These are phyloP conservation scores for Penicillium steckii DNA, from an alignment of 495 filamentous ascomycete species.

Conservation along the genomic window DNA sequence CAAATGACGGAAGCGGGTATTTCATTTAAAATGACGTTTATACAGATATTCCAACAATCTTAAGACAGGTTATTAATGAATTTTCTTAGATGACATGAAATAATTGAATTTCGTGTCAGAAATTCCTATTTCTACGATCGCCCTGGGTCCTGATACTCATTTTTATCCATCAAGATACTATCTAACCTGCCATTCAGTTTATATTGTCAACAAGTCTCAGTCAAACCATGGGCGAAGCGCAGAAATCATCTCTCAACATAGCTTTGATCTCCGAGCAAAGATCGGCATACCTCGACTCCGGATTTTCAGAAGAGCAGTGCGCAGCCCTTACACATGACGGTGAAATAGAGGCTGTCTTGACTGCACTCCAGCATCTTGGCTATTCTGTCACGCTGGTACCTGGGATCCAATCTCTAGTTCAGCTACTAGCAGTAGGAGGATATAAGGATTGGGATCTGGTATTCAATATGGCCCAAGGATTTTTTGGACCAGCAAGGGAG, in stretches of 20 bases:
- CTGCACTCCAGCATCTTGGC: conserved; percentile 8
- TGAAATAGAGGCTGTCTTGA: conserved; percentile 2
- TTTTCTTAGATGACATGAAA: neutral
- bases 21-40: neutral
- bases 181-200: neutral
- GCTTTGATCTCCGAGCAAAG: conserved; percentile 11
- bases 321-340: conserved; percentile 11
- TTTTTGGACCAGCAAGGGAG: conserved; percentile 23
- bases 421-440: conserved; percentile 10
- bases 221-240: neutral
- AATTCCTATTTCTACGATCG: neutral
- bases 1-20: neutral
- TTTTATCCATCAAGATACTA: neutral
- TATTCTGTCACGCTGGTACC: conserved; percentile 8
- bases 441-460: conserved; percentile 19
- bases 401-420: conserved; percentile 14
- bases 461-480: conserved; percentile 22
- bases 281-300: conserved; percentile 5
- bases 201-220: neutral
- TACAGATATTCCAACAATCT: neutral
- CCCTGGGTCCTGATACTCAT: neutral
- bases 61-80: neutral
- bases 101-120: neutral
- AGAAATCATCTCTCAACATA: conserved; percentile 3
- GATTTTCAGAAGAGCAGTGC: conserved; percentile 12